Percentiles rank a stretch among this genome's conserved stretches.
These are phyloP conservation scores for Bassia scoparia DNA, from an alignment of 148 eudicot genomes.

Conservation along the genomic window DNA sequence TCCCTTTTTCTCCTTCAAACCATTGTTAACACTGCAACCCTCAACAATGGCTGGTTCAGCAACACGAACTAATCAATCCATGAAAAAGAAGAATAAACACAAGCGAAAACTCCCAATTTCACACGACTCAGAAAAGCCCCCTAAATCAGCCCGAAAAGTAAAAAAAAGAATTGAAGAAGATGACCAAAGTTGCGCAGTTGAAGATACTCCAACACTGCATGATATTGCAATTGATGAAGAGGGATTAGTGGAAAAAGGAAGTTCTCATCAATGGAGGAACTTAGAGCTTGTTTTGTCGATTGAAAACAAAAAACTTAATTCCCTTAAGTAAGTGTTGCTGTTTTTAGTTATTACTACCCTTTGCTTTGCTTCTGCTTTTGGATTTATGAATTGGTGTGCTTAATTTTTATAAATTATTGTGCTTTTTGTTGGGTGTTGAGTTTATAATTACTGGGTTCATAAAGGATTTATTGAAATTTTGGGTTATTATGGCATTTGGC, in stretches of 20 bases:
- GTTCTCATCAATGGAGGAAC: constrained; percentile 58
- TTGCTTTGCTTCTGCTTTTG: background rate
- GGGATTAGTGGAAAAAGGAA: constrained; percentile 2
- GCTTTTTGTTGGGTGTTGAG: background rate
- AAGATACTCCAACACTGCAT: constrained; percentile 2
- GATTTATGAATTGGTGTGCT: background rate
- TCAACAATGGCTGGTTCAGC: constrained; percentile 32
- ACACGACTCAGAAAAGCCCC: constrained; percentile 4
- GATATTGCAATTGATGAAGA: constrained; percentile 13
- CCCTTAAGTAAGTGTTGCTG: constrained; percentile 36
- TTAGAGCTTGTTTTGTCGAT: constrained; percentile 55
- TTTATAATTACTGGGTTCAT: background rate
- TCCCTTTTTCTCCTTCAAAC: constrained; percentile 2
- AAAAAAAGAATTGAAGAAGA: background rate
- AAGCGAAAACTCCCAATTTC: constrained; percentile 24
- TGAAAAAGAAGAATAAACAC: constrained; percentile 24
- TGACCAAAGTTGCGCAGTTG: constrained; percentile 3
- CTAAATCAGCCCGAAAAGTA: constrained; percentile 16
- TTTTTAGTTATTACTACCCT: background rate
- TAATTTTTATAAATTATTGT: background rate
- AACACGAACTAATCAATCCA: constrained; percentile 12
- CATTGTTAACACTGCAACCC: background rate
- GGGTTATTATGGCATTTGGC: background rate
- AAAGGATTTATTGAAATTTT: background rate
- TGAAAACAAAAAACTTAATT: constrained; percentile 38